Evolutionary conservation across 2,329 filamentous ascomycete genomes (phyloP).

Genomic region (Talaromyces sp.): DNA sequence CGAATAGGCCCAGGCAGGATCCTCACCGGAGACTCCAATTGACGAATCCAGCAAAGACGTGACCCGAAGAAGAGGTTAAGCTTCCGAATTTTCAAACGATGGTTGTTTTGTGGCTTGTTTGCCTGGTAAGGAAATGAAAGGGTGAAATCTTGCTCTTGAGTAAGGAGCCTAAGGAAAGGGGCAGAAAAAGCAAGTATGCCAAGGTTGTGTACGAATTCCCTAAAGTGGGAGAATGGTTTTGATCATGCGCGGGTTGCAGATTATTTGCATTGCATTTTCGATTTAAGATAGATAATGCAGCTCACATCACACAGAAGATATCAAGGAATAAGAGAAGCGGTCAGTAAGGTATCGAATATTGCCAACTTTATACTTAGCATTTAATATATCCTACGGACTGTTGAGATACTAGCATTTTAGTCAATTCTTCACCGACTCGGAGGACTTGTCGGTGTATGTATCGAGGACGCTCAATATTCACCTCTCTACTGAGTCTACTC

Average conservation of each 20-base stretch:
- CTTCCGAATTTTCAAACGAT: conserved; percentile 4
- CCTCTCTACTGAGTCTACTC: background rate
- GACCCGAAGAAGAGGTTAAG: conserved; percentile 7
- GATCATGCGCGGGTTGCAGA: background rate
- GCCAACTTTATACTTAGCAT: background rate
- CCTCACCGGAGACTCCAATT: background rate
- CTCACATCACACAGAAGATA: background rate
- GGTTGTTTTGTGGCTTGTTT: conserved; percentile 4
- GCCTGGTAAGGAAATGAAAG: background rate
- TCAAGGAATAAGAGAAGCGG: conserved; percentile 2
- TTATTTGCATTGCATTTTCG: background rate
- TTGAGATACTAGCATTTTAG: conserved; percentile 2
- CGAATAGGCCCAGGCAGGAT: background rate
- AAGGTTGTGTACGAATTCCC: background rate
- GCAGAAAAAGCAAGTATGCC: background rate
- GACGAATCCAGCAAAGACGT: background rate
- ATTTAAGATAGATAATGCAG: background rate
- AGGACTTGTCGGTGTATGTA: background rate
- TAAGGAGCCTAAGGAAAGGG: background rate
- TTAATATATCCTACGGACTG: background rate
- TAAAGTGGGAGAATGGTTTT: background rate
- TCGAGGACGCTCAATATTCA: background rate
- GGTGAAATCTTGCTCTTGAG: background rate
- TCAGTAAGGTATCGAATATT: background rate
- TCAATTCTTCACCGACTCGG: conserved; percentile 1